phyloP scores from a whole-genome alignment of 2,329 filamentous ascomycete species.

The Pestalotiopsis sp. region DNA sequence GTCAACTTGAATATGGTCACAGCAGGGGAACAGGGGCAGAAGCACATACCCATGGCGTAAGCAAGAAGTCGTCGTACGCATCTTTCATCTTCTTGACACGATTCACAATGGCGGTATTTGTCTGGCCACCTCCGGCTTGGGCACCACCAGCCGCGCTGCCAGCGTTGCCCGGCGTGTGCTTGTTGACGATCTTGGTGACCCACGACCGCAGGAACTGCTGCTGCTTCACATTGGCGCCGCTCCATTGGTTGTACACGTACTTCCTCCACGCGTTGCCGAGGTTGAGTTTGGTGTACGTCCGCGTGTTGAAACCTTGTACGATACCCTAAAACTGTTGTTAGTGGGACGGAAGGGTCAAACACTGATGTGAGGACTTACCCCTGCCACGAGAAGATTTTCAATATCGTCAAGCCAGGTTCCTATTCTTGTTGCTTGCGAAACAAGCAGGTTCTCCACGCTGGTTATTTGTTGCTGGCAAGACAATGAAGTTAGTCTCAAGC shows the following conservation, averaged over 20 bases:
- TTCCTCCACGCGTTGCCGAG: background rate
- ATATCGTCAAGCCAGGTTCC: background rate
- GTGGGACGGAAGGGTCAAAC: background rate
- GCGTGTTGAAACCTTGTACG: background rate
- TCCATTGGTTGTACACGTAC: background rate
- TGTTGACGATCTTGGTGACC: background rate
- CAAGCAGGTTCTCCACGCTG: background rate
- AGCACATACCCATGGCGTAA: slow-evolving; percentile 1
- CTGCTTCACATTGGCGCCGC: background rate
- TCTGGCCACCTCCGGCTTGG: background rate
- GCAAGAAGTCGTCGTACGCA: background rate
- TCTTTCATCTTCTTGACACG: slow-evolving; percentile 7
- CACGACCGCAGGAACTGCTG: background rate
- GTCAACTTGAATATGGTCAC: background rate
- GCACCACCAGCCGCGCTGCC: background rate
- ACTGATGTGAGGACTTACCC: background rate
- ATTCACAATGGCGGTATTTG: background rate
- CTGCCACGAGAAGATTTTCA: background rate
- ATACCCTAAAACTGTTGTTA: background rate
- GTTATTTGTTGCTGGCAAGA: background rate
- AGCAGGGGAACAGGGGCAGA: background rate
- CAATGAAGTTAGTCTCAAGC: background rate
- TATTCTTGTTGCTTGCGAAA: background rate
- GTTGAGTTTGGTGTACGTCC: background rate
- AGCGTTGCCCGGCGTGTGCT: slow-evolving; percentile 3